These are phyloP conservation scores for Rhododendron henanense DNA, from an alignment of 148 eudicot species.

Conservation along the genomic window DNA sequence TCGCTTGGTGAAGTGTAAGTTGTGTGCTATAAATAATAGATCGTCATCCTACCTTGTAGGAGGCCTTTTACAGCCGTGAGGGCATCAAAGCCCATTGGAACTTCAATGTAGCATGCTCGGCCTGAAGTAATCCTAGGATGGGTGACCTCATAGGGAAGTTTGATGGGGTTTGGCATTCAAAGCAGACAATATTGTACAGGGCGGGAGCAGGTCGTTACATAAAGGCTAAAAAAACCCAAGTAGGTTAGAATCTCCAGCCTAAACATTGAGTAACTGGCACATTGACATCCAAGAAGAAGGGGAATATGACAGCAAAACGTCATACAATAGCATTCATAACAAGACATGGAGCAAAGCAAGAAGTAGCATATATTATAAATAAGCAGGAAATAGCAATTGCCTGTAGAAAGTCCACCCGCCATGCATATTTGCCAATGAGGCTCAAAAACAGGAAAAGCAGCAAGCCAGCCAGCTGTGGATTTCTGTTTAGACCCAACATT, in stretches of 20 bases:
- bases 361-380: neutral
- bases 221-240: neutral
- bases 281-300: neutral
- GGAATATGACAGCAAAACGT: neutral
- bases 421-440: slow-evolving; percentile 99
- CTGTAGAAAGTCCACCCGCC: slow-evolving; percentile 98
- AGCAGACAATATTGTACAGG: too few species aligned
- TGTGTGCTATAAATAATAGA: too few species aligned
- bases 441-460: slow-evolving; percentile 96
- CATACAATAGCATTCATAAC: neutral
- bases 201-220: too few species aligned
- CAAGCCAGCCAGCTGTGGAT: slow-evolving; percentile 99
- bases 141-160: too few species aligned
- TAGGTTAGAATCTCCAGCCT: neutral
- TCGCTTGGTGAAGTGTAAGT: too few species aligned
- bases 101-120: too few species aligned
- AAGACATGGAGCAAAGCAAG: neutral
- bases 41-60: too few species aligned
- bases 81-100: too few species aligned
- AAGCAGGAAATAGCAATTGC: slow-evolving; percentile 24
- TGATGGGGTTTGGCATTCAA: too few species aligned
- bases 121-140: too few species aligned
- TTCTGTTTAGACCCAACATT: slow-evolving; percentile 85
- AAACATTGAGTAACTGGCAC: neutral
- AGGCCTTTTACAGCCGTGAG: too few species aligned